Evolutionary conservation across 1,284 basidiomycete genomes (phyloP).

Genomic region (Gomphus bonarii): DNA sequence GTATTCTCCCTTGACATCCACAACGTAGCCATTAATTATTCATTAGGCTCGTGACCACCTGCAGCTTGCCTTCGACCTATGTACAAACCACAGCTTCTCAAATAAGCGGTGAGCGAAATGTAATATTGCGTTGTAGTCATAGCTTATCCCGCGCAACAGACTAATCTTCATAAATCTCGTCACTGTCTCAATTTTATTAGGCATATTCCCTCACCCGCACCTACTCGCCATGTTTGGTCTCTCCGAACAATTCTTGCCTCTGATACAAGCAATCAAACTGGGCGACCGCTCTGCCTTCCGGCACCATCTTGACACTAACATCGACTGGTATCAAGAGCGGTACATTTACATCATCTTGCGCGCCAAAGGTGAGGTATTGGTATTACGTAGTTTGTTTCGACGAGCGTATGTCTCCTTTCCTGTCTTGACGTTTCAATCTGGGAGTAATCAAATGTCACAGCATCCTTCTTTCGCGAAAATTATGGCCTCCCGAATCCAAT

Average conservation of each 20-base stretch:
- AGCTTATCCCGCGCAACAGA: slow-evolving; percentile 15
- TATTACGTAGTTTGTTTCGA: slow-evolving; percentile 29
- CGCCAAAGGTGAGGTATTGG: slow-evolving; percentile 29
- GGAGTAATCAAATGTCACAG: neutral
- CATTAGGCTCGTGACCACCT: slow-evolving; percentile 17
- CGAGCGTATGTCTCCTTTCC: slow-evolving; percentile 20
- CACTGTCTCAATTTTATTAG: slow-evolving; percentile 26
- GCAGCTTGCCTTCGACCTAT: slow-evolving; percentile 16
- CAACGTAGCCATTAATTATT: neutral
- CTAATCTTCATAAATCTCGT: slow-evolving; percentile 29
- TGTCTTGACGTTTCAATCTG: neutral
- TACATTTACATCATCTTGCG: slow-evolving; percentile 26
- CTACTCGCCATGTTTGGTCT: slow-evolving; percentile 24
- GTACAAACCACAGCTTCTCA: slow-evolving; percentile 13
- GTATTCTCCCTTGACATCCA: neutral
- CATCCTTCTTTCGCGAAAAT: neutral
- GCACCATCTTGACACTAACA: slow-evolving; percentile 18
- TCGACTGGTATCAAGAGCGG: slow-evolving; percentile 26
- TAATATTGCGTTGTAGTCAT: neutral
- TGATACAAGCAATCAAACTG: slow-evolving; percentile 23
- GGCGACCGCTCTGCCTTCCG: slow-evolving; percentile 26
- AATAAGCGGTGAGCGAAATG: slow-evolving; percentile 13
- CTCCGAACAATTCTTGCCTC: slow-evolving; percentile 19
- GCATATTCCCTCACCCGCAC: slow-evolving; percentile 19
- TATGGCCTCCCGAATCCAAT: neutral